Evolutionary conservation across 2,329 filamentous ascomycete species (phyloP), one percentile per base, ranked within the genome.

Genomic region (Blastomyces percursus): DNA sequence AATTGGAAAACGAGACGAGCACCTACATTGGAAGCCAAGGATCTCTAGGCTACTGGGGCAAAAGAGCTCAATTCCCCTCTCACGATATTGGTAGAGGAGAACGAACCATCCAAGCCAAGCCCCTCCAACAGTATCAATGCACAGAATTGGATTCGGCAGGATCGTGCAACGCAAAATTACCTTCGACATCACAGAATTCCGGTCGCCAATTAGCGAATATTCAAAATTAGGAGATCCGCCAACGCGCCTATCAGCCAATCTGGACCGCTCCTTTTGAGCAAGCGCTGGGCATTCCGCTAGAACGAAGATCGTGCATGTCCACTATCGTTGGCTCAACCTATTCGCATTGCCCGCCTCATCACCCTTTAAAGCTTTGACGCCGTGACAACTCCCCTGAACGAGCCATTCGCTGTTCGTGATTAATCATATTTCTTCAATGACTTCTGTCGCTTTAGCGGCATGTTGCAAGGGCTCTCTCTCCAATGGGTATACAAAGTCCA

Each of bases 191-290:
- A 12, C 21, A 24, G 46, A 24, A 24, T 8, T n/a, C 58, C 24
- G 48, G 14, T n/a, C 50, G 46, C 2, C 12, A 51, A 51, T 27
- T 9, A 16, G 24, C 48, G 12, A 51, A 48, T 56, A 38, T 38
- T 42, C 51, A 51, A 40, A 32, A 56, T 40, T 40, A 54, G 51
- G 42, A 24, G 24, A 42, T 54, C 35, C 50, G 21, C 24, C 35
- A 61, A 56, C 60, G 60, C 60, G 60, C 44, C 60, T 61, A 51
- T 61, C 60, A 51, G 32, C 60, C 60, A 61, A 61, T 61, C 51
- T 56, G 35, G 27, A 14, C 38, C 38, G 5, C 9, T 19, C 54
- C 11, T 35, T n/a, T 35, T 14, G n/a, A 30, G 24, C 51, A 56
- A 61, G 51, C 51, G 40, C 60, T 44, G 21, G 8, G 11, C 12